Evolutionary conservation across 768 basidiomycete species (phyloP).

Genomic region (Exidia glandulosa): DNA sequence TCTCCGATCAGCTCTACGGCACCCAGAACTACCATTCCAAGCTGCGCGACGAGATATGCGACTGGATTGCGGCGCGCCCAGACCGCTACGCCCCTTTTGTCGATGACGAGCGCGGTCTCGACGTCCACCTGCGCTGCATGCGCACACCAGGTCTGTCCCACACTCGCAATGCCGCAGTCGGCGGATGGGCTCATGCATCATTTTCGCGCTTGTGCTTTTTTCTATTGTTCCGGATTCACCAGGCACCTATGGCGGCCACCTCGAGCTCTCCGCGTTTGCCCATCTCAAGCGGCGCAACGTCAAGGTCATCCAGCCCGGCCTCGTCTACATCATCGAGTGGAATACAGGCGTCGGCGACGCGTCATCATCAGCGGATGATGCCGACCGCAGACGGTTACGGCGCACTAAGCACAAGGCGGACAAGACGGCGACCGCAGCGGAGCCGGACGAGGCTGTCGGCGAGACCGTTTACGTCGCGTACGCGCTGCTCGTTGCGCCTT

Average conservation of each 20-base stretch:
- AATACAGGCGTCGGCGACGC: conserved; percentile 35
- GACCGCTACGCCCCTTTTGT: conserved; percentile 78
- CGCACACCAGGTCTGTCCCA: conserved; percentile 51
- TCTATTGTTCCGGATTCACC: conserved; percentile 1
- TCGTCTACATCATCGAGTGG: conserved; percentile 88
- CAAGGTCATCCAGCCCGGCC: conserved; percentile 86
- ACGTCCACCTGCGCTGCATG: conserved; percentile 67
- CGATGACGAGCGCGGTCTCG: conserved; percentile 70
- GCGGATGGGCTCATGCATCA: neutral
- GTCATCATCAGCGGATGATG: conserved; percentile 17
- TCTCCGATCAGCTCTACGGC: conserved; percentile 81
- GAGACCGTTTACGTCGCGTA: conserved; percentile 76
- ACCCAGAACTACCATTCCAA: conserved; percentile 55
- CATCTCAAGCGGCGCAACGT: conserved; percentile 68
- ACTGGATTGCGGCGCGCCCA: conserved; percentile 63
- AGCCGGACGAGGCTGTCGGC: conserved; percentile 16
- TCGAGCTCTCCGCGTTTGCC: conserved; percentile 88
- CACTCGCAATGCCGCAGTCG: neutral
- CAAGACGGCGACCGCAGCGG: conserved; percentile 8
- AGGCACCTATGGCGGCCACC: conserved; percentile 88
- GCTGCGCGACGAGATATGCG: conserved; percentile 67
- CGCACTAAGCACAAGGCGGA: conserved; percentile 26
- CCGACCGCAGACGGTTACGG: conserved; percentile 28
- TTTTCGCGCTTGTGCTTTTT: conserved; percentile 3
- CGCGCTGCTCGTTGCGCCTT: conserved; percentile 20